A percentile compares a stretch with the other conserved stretches of the same genome.
phyloP scores from a whole-genome alignment of 2,329 filamentous ascomycete genomes.

The Atkinsonella hypoxylon region DNA sequence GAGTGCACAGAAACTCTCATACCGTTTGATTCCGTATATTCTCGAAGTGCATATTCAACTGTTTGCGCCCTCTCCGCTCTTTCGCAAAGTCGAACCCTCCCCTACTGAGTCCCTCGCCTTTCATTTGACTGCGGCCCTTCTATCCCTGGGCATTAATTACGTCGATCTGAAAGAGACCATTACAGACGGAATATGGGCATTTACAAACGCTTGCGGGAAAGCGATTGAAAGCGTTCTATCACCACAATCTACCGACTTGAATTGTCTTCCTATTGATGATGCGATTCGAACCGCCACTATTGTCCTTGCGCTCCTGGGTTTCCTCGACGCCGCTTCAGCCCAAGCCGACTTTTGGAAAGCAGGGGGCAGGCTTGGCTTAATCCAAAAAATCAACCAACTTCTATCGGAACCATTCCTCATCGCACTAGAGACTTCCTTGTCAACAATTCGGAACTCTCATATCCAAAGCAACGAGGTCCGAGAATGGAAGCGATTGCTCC shows the following conservation, averaged over 20 bases:
- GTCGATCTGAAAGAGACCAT: constrained; percentile 54
- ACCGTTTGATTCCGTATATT: constrained; percentile 72
- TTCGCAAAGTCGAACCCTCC: constrained; percentile 72
- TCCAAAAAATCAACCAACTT: constrained; percentile 59
- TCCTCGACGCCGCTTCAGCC: constrained; percentile 69
- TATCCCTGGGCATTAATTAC: constrained; percentile 69
- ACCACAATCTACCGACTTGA: constrained; percentile 41
- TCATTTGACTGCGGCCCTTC: constrained; percentile 65
- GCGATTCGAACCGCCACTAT: constrained; percentile 62
- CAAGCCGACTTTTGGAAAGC: constrained; percentile 73
- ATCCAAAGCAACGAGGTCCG: constrained; percentile 52
- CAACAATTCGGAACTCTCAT: constrained; percentile 73
- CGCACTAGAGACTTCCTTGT: constrained; percentile 79
- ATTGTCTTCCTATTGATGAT: constrained; percentile 50
- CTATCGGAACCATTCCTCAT: constrained; percentile 78
- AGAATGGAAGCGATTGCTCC: constrained; percentile 80
- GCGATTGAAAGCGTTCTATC: constrained; percentile 44
- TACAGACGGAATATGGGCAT: constrained; percentile 54
- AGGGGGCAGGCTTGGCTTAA: constrained; percentile 58
- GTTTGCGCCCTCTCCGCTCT: constrained; percentile 69
- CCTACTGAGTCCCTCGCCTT: constrained; percentile 78
- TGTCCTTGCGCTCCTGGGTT: constrained; percentile 77
- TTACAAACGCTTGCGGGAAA: constrained; percentile 57
- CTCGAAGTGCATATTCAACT: constrained; percentile 71
- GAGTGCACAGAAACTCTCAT: constrained; percentile 66